These are phyloP conservation scores for Tolypocladium album DNA, from an alignment of 2,329 filamentous ascomycete species.

Conservation along the genomic window DNA sequence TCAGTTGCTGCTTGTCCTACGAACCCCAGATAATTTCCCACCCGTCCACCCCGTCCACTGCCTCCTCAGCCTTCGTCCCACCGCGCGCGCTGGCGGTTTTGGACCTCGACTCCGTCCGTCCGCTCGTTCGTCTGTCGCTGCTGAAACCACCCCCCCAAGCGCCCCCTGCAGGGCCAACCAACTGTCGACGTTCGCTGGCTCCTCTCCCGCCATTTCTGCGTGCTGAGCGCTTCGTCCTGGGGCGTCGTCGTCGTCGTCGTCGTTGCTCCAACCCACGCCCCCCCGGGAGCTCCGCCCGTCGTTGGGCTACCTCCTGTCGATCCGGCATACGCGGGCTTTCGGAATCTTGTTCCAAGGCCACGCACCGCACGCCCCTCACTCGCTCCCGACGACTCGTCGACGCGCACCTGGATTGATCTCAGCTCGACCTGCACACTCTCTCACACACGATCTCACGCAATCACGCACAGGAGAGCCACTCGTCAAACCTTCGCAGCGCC, in stretches of 20 bases:
- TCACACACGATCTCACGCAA: background rate
- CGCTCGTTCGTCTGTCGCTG: conserved; percentile 4
- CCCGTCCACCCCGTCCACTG: conserved; percentile 7
- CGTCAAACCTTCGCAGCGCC: background rate
- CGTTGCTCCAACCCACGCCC: background rate
- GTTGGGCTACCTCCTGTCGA: conserved; percentile 8
- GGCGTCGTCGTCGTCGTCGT: conserved; percentile 7
- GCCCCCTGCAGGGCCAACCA: conserved; percentile 5
- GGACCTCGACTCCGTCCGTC: conserved; percentile 4
- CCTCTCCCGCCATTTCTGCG: background rate
- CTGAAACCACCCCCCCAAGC: conserved; percentile 5
- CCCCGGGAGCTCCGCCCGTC: conserved; percentile 7
- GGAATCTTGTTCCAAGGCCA: background rate
- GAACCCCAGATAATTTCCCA: conserved; percentile 14
- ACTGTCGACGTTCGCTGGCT: background rate
- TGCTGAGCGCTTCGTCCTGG: conserved; percentile 5
- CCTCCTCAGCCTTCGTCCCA: conserved; percentile 18
- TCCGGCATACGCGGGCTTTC: conserved; percentile 5
- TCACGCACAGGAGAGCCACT: background rate
- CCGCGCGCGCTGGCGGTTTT: conserved; percentile 4
- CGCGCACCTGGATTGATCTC: background rate
- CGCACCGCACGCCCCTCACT: background rate
- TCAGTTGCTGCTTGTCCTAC: conserved; percentile 9
- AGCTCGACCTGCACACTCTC: background rate
- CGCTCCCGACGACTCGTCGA: background rate